Conservation (phyloP, 148 eudicot species). For the Rhododendron vialii region DNA sequence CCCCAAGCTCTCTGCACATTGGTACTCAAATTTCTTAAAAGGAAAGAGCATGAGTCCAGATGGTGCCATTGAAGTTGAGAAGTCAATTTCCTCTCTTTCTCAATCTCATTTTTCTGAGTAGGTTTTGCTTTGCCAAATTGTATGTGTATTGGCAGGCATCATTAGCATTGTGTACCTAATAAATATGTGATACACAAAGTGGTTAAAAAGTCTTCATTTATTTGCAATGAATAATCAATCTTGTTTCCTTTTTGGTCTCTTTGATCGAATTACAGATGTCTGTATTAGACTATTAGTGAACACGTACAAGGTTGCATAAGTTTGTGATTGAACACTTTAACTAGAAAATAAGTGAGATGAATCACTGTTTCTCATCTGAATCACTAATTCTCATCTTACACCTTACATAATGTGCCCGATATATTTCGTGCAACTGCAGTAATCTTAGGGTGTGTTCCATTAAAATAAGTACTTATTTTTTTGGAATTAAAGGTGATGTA, state of each 20-base stretch:
- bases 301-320: too few relatives aligned
- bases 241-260: not conserved
- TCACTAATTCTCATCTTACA: not conserved
- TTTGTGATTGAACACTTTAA: too few relatives aligned
- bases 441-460: too few relatives aligned
- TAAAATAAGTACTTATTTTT: too few relatives aligned
- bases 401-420: not conserved
- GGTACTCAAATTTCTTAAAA: constrained; percentile 62
- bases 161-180: not conserved
- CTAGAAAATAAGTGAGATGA: too few relatives aligned
- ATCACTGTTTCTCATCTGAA: not conserved
- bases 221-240: not conserved
- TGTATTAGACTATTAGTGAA: too few relatives aligned
- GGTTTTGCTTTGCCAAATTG: not conserved
- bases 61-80: constrained; percentile 7
- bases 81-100: constrained; percentile 1
- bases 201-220: not conserved
- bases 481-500: too few relatives aligned
- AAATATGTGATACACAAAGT: too few relatives aligned
- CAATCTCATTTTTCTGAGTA: constrained; percentile 6
- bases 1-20: constrained; percentile 56
- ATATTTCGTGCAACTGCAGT: not conserved
- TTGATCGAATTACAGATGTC: not conserved
- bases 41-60: constrained; percentile 15
- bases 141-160: too few relatives aligned